Base-by-base conservation (phyloP, 2,329 filamentous ascomycete genomes). In the Tolypocladium inflatum region DNA sequence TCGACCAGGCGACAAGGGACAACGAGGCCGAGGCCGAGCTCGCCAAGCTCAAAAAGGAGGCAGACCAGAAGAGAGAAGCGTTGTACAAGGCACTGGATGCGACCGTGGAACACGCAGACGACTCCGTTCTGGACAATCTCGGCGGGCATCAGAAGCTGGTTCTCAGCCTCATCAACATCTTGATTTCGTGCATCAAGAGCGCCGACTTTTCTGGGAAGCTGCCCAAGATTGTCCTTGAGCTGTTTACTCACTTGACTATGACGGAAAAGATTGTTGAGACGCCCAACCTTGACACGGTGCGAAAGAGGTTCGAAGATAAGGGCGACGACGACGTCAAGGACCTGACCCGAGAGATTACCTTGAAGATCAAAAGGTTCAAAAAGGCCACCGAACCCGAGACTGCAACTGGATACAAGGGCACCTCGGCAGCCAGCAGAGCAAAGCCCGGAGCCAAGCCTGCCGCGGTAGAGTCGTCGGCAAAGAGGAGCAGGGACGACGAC, bases 311-410 rank as follows among this genome's bases (percentile, higher is more conserved):
- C 66, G 79, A 78, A 60, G 86, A 83, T 65, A 85, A 84, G 65
- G 86, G 84, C 33, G 85, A 89, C 65, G 78, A 81, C 0, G 82
- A 86, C 56, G 81, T 84, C 54, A 86, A 86, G 64, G 78, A 78
- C 5, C 73, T 86, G 53, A 82, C 87, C 5, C 78, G 80, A 41
- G 78, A 80, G 59, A 85, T 88, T 53, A 71, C 80, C n/a, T 64
- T 67, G 37, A 75, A 76, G n/a, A 69, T 76, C 55, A 76, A 68
- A 58, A 79, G 78, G 58, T 72, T 77, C 1, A 58, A 62, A 54
- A 74, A 69, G 59, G 55, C 63, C 9, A 60, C 59, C 10, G 74
- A 78, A 33, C 33, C 66, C 11, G 72, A 74, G 21, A 65, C 66
- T 38, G 62, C 67, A 6, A 73, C 71, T 11, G 73, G 73, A 10